Evolutionary conservation across 2,329 filamentous ascomycete species (phyloP).

Genomic region (Monosporascus sp.): DNA sequence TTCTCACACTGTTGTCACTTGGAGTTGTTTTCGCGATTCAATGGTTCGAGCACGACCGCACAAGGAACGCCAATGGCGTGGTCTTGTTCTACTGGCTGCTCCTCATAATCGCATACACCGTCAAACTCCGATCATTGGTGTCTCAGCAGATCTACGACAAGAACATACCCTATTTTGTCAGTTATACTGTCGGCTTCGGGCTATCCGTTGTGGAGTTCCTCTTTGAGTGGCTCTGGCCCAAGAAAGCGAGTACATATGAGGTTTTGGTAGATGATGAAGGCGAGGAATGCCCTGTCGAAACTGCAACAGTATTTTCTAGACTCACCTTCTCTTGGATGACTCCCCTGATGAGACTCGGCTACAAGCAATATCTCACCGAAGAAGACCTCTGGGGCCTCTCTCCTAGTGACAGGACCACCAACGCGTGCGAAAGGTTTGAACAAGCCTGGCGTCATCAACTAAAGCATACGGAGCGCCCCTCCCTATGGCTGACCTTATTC

Average conservation of each 20-base stretch:
- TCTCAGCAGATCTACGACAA: conserved; percentile 66
- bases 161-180: conserved; percentile 68
- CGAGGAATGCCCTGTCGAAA: conserved; percentile 70
- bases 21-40: conserved; percentile 72
- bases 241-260: conserved; percentile 59
- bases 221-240: conserved; percentile 84
- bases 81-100: conserved; percentile 91
- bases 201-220: conserved; percentile 66
- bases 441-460: conserved; percentile 73
- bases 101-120: conserved; percentile 67
- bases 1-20: conserved; percentile 66
- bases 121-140: conserved; percentile 83
- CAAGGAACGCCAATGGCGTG: conserved; percentile 79
- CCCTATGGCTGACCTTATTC: conserved; percentile 81
- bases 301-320: conserved; percentile 88
- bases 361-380: conserved; percentile 86
- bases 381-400: conserved; percentile 93
- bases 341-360: conserved; percentile 91
- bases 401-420: conserved; percentile 70
- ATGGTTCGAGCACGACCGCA: conserved; percentile 79
- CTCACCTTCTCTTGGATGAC: conserved; percentile 99
- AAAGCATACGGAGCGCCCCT: conserved; percentile 63
- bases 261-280: conserved; percentile 50
- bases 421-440: conserved; percentile 66
- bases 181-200: conserved; percentile 67